Base-by-base conservation (phyloP, 169 alveolate species). In the Theileria parva region DNA sequence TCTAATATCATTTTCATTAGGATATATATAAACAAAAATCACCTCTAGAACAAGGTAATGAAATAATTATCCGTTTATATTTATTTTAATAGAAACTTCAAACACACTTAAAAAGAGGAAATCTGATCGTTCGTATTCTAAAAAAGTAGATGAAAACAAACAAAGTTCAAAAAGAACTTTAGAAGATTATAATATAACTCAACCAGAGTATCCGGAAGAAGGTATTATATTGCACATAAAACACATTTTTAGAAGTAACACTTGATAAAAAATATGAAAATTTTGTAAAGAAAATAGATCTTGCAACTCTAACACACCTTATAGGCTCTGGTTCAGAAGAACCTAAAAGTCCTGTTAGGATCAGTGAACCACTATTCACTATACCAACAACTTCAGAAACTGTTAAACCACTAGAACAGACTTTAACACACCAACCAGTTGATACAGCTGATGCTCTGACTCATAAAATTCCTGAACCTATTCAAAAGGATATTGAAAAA, bases 391-490 rank as follows among this genome's bases (percentile, higher is more conserved):
- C 75, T 57, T 48, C 11, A 25, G 53, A 7, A 79, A 67, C n/a
- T 74, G 68, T 30, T n/a, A 69, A 30, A 17, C 48, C 19, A 37
- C 73, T 13, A 51, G 75, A 59, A 72, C 67, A 27, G 51, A 27
- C 3, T 12, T 3, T 66, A 72, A 63, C 30, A 60, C 32, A 32
- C 13, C 73, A 51, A 39, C 51, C 78, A 1, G 23, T 13, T 30
- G 34, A 13, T 11, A 11, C 68, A 32, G 68, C 8, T 28, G 68
- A 28, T 28, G 17, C 8, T 28, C 32, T 60, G 12, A 13, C 44
- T 60, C 32, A 3, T 28, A 28, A 32, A 13, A 60, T 60, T 28
- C 68, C 34, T 28, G 68, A 28, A 60, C 34, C 34, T 60, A 13
- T 30, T 28, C 68, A 60, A 60, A 60, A 28, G 12, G 34, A 32